Evolutionary conservation across 257 asterid species (phyloP), one percentile per base, ranked within the genome.

Genomic region (Plantago ovata): DNA sequence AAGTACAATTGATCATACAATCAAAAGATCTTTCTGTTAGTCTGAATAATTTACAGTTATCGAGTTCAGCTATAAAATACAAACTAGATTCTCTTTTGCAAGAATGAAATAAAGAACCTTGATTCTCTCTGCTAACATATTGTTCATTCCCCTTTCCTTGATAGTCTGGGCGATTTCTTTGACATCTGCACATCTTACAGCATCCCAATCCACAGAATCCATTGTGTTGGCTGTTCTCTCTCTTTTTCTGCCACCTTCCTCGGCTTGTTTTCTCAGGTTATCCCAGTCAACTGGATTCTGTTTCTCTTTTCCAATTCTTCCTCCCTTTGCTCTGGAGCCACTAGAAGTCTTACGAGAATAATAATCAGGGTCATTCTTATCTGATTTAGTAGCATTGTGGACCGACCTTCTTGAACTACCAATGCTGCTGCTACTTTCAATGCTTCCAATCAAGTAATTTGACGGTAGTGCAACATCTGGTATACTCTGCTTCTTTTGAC

Each of bases 91-190:
- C 32, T n/a, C 48, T 60, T 62, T 39, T 44, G 52, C 49, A 58
- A 41, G 38, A 49, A 68, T 52, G 45, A 46, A 55, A 53, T 42
- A 20, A n/a, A 41, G 63, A 70, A 86, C 99, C 88, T 89, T 73
- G 74, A 93, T 93, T 78, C 98, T 86, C 77, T 70, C 89, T 39
- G 97, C 97, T 46, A 93, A 81, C 83, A 69, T 76, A 70, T 93
- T 93, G 79, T 89, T 93, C 98, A 93, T 93, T 64, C 98, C 98
- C 76, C 98, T 77, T 58, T 84, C 97, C 76, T 70, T 89, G 65
- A 93, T 89, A 38, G 91, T 75, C 12, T 84, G 63, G 18, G 98
- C 98, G 58, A 93, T 73, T 65, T 84, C 96, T 18, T 75, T 53
- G 51, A 88, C 95, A 57, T 86, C 84, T 16, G 98, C 89, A 59